phyloP scores from a whole-genome alignment of 805 yeast species.

The Tetrapisispora pingtungensis region DNA sequence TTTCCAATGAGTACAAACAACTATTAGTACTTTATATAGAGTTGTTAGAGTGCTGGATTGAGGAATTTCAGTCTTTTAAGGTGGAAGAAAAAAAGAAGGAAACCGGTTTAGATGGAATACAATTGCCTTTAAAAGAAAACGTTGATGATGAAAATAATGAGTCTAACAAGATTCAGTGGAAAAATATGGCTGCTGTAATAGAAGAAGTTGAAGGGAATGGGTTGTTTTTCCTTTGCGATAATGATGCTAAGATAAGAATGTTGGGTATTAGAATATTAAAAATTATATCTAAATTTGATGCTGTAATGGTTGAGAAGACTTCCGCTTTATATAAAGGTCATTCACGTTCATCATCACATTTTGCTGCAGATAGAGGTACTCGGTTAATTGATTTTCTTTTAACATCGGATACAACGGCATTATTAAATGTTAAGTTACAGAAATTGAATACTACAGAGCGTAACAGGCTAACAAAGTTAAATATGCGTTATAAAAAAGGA shows the following conservation, averaged over 20 bases:
- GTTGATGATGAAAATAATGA: constrained; percentile 20
- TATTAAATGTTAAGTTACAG: constrained; percentile 43
- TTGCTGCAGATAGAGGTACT: constrained; percentile 71
- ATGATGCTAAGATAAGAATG: constrained; percentile 65
- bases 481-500: constrained; percentile 46
- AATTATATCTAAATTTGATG: constrained; percentile 80
- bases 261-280: constrained; percentile 66
- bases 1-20: constrained; percentile 50
- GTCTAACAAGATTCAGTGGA: constrained; percentile 65
- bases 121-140: constrained; percentile 14
- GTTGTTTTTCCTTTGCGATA: constrained; percentile 79
- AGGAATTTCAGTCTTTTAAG: constrained; percentile 40
- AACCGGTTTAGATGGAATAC: constrained; percentile 26
- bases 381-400: constrained; percentile 70
- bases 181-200: constrained; percentile 68
- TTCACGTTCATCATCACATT: constrained; percentile 48
- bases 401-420: constrained; percentile 52
- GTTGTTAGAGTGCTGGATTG: constrained; percentile 72
- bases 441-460: constrained; percentile 66
- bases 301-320: constrained; percentile 53
- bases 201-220: constrained; percentile 97
- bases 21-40: constrained; percentile 67
- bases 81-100: constrained; percentile 25
- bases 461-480: constrained; percentile 55
- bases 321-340: constrained; percentile 25